Evolutionary conservation across 495 filamentous ascomycete genomes (phyloP).

Genomic region (Trichoderma parareesei): DNA sequence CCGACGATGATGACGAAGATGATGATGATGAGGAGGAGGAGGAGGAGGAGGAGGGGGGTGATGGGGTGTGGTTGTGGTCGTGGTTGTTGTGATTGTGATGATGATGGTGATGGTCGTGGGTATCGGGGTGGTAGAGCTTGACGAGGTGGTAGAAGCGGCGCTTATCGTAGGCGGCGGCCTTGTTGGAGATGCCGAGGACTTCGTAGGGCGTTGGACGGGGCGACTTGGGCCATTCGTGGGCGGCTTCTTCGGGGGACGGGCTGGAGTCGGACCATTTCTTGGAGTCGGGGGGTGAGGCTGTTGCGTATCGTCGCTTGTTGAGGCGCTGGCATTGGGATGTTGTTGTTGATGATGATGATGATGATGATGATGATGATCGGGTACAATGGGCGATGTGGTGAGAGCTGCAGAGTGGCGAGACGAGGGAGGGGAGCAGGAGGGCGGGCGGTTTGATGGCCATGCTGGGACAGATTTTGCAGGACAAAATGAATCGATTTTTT

Average conservation of each 20-base stretch:
- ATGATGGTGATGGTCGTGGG: slow-evolving; percentile 33
- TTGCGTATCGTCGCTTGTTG: background rate
- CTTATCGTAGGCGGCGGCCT: slow-evolving; percentile 67
- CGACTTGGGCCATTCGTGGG: slow-evolving; percentile 31
- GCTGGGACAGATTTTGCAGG: no score
- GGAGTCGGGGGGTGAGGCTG: background rate
- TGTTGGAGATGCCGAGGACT: slow-evolving; percentile 59
- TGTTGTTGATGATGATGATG: background rate
- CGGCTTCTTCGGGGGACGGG: slow-evolving; percentile 25
- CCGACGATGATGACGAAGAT: slow-evolving; percentile 1
- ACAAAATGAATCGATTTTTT: no score
- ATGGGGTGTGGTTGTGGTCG: background rate
- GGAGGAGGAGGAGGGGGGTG: background rate
- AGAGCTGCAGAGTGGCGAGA: background rate
- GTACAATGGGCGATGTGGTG: background rate
- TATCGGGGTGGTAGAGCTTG: slow-evolving; percentile 93
- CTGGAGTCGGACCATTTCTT: slow-evolving; percentile 2
- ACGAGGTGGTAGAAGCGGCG: slow-evolving; percentile 78
- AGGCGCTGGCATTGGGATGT: background rate
- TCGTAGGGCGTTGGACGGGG: slow-evolving; percentile 79
- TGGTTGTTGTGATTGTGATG: no score
- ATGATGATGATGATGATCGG: background rate
- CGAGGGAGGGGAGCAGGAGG: background rate
- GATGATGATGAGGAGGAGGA: background rate
- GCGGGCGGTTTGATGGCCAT: background rate